A percentile compares a stretch with the other conserved stretches of the same genome.
Conservation (phyloP, 352 stramenopile species). For the Phytophthora europaea region DNA sequence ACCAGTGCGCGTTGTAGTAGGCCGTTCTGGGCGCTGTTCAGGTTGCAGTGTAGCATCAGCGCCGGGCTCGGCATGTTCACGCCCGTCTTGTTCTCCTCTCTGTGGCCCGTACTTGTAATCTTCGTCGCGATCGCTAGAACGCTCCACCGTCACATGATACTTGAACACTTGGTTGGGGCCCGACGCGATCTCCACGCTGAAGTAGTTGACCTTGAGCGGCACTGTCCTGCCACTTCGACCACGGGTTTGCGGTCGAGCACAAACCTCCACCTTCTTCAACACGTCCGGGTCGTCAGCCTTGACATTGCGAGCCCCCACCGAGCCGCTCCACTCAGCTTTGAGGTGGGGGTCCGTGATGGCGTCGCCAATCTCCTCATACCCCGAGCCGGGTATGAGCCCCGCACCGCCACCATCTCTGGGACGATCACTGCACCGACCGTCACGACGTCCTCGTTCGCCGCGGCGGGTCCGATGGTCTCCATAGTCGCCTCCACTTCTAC, state of each 20-base stretch:
- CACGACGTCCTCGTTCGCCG: not conserved
- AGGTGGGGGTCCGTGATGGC: conserved; percentile 43
- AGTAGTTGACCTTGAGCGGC: conserved; percentile 57
- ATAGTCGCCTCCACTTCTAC: not conserved
- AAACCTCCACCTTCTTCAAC: conserved; percentile 33
- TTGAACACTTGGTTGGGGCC: conserved; percentile 53
- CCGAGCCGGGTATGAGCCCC: conserved; percentile 25
- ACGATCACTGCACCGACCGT: not conserved
- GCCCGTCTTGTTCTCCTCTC: not conserved
- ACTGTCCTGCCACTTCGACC: conserved; percentile 30
- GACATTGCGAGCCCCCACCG: conserved; percentile 24
- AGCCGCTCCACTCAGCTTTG: conserved; percentile 44
- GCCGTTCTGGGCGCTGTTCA: conserved; percentile 17
- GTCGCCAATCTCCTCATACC: conserved; percentile 54
- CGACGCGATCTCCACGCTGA: conserved; percentile 49
- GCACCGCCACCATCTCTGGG: not conserved
- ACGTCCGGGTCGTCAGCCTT: conserved; percentile 26
- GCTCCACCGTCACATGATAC: conserved; percentile 58
- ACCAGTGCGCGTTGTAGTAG: conserved; percentile 43
- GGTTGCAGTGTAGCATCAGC: not conserved
- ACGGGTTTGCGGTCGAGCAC: conserved; percentile 29
- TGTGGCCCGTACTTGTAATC: conserved; percentile 42
- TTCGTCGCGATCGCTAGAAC: conserved; percentile 1
- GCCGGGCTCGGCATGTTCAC: not conserved
- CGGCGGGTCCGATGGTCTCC: not conserved